Evolutionary conservation across 768 basidiomycete genomes (phyloP), one percentile per base, ranked within the genome.

Genomic region (Leccinum rimulosum): DNA sequence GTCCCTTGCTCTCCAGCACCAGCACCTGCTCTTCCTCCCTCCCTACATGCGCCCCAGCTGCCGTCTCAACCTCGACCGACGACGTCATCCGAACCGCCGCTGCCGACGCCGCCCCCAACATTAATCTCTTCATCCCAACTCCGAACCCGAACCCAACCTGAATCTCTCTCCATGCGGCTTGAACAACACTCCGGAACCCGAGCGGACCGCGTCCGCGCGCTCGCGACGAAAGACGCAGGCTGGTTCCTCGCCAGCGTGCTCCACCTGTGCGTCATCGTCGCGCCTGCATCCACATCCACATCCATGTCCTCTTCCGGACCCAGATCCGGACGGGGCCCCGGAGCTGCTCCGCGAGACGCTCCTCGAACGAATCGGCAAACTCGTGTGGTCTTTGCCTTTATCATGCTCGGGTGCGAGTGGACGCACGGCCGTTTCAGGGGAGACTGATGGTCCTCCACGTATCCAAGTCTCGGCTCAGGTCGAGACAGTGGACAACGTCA

Each of bases 231-330:
- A 35, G 72, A 73, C 30, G 61, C 70, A 3, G 64, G 64, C 0
- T 72, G 71, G 72, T 64, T 68, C 35, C 68, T 73, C 51, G 66
- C 62, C 8, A 67, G 62, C 50, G 59, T 62, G 17, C 72, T 73
- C 61, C 58, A 60, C 27, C 54, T 70, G 12, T 71, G 69, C 30
- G 49, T 70, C 30, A 22, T 22, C 22, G 28, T 38, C 36, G 36
- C 63, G 9, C 50, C 52, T 19, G n/a, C 12, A 1, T 22, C 10
- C 19, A 25, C 45, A 22, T n/a, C 22, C 22, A 22, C 22, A 22
- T 22, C 1, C 15, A 43, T 14, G 40, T 10, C 40, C 40, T n/a
- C 40, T 7, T 12, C n/a, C 28, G 17, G 36, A 38, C 36, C 22
- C 22, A 22, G 22, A 22, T 22, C 22, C 22, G 22, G 22, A 22